Base-by-base conservation (phyloP, 2,329 filamentous ascomycete species). In the Colletotrichum sp. region DNA sequence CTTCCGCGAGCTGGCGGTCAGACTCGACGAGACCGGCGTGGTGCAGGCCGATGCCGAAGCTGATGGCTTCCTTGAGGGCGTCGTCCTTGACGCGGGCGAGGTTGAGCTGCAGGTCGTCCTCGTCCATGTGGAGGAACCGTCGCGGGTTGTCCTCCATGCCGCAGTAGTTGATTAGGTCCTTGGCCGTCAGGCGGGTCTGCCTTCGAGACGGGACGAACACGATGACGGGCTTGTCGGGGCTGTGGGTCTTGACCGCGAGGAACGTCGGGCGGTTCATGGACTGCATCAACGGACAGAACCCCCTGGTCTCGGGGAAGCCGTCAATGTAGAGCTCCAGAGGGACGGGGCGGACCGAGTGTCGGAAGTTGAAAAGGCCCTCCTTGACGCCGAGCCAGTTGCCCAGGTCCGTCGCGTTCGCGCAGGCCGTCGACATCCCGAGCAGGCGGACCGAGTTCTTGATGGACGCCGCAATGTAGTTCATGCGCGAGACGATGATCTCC, bases 181-280 rank as follows among this genome's bases (percentile, higher is more conserved):
- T 97, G 30, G 97, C 97, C 2, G 97, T 99, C 55, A 99, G 89
- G 44, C 97, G 93, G 1, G 97, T 99, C 87, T 99, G 97, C 81
- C 97, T 91, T 81, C 98, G 93, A 21, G 97, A 99, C 5, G 97
- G 96, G 8, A 99, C 97, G 81, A 99, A 99, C 1, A 99, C 97
- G 83, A 99, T 99, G 10, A 99, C 97, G 0, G 97, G 97, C 85
- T 99, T 99, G 69, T 96, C 93, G 1, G 98, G 97, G 57, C 96
- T 98, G 85, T 99, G 98, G 13, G 93, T 95, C 85, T 99, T 98
- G 84, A 99, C 97, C 1, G 97, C 97, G 36, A 99, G 88, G 85
- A 99, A 99, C 0, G 97, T 98, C 3, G 97, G 97, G 8, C 97
- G 91, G 82, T 99, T 99, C 97, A 99, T 99, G 1, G 96, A 98